phyloP scores from a whole-genome alignment of 176 grass and related monocot species.

The Paspalum vaginatum region DNA sequence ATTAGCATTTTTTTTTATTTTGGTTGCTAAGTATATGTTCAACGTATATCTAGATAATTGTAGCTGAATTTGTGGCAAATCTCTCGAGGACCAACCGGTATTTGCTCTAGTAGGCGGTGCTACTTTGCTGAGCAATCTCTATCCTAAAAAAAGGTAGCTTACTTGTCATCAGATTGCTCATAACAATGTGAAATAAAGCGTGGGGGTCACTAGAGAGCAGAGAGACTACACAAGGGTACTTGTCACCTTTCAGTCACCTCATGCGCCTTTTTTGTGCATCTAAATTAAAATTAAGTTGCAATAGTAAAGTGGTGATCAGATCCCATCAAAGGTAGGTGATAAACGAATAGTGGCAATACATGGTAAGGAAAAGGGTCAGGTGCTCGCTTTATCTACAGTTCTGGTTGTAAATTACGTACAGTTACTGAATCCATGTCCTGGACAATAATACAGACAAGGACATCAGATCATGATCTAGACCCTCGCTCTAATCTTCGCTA shows the following conservation, averaged over 20 bases:
- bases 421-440: constrained; percentile 11
- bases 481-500: constrained; percentile 12
- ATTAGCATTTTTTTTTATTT: constrained; percentile 10
- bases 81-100: not conserved
- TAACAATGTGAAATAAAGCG: not conserved
- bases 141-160: constrained; percentile 10
- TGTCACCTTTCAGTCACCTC: constrained; percentile 31
- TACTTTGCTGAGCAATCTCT: constrained; percentile 16
- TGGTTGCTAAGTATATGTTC: not conserved
- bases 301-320: constrained; percentile 25
- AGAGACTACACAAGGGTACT: constrained; percentile 29
- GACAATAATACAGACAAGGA: constrained; percentile 34
- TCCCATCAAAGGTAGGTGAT: constrained; percentile 30
- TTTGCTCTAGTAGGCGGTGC: not conserved
- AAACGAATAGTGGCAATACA: constrained; percentile 3
- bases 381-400: constrained; percentile 19
- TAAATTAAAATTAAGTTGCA: constrained; percentile 9
- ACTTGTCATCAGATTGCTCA: constrained; percentile 14
- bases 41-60: constrained; percentile 21
- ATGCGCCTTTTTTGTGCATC: constrained; percentile 1
- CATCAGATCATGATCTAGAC: constrained; percentile 26
- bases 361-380: not conserved
- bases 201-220: constrained; percentile 12
- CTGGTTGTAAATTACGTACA: not conserved
- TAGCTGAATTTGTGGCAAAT: not conserved